These are phyloP conservation scores for Exophiala phaeomuriformis DNA, from an alignment of 2,329 filamentous ascomycete genomes.

Conservation along the genomic window DNA sequence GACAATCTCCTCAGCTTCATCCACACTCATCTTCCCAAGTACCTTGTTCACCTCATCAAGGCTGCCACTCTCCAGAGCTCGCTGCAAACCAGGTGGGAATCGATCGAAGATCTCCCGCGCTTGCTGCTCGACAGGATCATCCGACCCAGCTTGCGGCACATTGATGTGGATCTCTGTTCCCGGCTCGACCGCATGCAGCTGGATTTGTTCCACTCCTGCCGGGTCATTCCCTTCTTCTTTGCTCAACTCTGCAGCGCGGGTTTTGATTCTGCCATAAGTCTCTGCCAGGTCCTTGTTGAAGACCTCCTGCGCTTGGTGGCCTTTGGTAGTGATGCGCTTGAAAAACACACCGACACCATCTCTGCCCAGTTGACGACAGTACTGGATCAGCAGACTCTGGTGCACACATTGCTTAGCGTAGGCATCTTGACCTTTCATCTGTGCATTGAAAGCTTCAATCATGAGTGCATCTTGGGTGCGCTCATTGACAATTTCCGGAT, in stretches of 20 bases:
- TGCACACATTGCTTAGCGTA: slow-evolving; percentile 81
- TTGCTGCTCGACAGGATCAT: slow-evolving; percentile 54
- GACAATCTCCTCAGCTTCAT: slow-evolving; percentile 79
- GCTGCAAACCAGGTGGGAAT: slow-evolving; percentile 73
- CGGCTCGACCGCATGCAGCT: slow-evolving; percentile 91
- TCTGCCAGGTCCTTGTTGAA: slow-evolving; percentile 89
- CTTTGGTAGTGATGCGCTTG: slow-evolving; percentile 83
- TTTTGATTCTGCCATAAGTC: slow-evolving; percentile 76
- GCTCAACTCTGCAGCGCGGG: slow-evolving; percentile 65
- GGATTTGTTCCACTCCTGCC: slow-evolving; percentile 85
- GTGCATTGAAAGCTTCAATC: slow-evolving; percentile 83
- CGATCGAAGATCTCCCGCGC: slow-evolving; percentile 71
- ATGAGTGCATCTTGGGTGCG: slow-evolving; percentile 85
- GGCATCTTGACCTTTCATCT: slow-evolving; percentile 68
- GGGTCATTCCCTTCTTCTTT: slow-evolving; percentile 49
- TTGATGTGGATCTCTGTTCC: slow-evolving; percentile 84
- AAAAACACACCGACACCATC: slow-evolving; percentile 92
- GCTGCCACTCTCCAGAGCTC: slow-evolving; percentile 78
- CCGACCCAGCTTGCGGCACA: slow-evolving; percentile 63
- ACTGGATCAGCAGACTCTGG: slow-evolving; percentile 85
- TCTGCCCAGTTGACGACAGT: slow-evolving; percentile 80
- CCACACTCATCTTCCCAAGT: slow-evolving; percentile 77
- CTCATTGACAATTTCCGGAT: slow-evolving; percentile 74
- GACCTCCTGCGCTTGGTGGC: slow-evolving; percentile 81
- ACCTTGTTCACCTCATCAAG: slow-evolving; percentile 85